phyloP scores from a whole-genome alignment of 805 yeast genomes.

The Barnettozyma wickerhamii region DNA sequence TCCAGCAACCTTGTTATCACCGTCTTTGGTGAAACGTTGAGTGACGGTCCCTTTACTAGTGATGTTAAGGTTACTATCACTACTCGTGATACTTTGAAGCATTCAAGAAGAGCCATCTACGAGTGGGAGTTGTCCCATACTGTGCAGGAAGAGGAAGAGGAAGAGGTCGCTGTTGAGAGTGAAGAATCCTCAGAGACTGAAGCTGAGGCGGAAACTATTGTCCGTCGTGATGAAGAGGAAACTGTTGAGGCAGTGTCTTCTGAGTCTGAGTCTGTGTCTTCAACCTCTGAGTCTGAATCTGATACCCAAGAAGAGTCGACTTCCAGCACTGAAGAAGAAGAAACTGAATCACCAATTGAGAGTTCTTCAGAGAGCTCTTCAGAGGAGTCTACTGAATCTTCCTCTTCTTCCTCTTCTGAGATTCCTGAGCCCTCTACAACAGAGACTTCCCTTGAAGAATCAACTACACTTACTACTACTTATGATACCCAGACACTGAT shows the following conservation, averaged over 20 bases:
- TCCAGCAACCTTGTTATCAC: conserved; percentile 22
- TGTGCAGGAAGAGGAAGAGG: background rate
- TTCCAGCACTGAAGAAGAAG: too few species aligned
- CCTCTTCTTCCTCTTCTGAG: background rate
- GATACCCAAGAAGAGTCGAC: too few species aligned
- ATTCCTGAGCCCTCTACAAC: background rate
- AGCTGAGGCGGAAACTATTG: too few species aligned
- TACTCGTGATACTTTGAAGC: conserved; percentile 16
- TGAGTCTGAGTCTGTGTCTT: too few species aligned
- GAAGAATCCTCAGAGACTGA: too few species aligned
- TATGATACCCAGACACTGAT: too few species aligned
- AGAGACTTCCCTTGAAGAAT: background rate
- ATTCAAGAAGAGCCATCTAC: conserved; percentile 1
- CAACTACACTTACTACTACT: too few species aligned
- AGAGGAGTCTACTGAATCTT: background rate
- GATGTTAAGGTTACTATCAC: background rate
- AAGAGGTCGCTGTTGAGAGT: background rate
- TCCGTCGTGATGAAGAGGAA: too few species aligned
- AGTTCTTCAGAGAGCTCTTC: background rate
- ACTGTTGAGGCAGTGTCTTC: too few species aligned
- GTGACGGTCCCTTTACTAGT: conserved; percentile 47
- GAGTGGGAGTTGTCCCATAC: background rate
- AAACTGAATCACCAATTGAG: too few species aligned
- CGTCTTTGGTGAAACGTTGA: conserved; percentile 56
- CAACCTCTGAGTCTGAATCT: too few species aligned